These are phyloP conservation scores for Penicillium fimorum DNA, from an alignment of 495 filamentous ascomycete species.

Conservation along the genomic window DNA sequence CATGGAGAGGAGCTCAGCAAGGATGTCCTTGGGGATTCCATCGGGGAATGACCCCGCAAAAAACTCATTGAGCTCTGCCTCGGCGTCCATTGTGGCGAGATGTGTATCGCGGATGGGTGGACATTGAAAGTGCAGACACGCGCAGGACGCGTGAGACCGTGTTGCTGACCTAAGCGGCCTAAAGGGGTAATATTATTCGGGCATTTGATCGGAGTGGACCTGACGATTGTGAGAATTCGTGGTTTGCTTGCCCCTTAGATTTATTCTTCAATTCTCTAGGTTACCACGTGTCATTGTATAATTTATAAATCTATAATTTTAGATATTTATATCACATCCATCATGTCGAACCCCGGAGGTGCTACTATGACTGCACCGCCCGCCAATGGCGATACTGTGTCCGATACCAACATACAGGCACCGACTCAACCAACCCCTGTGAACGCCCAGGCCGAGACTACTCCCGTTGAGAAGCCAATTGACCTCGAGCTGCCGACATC, in stretches of 20 bases:
- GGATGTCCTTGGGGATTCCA: constrained; percentile 67
- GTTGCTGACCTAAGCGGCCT: constrained; percentile 25
- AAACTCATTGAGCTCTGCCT: constrained; percentile 63
- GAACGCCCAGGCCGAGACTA: constrained; percentile 7
- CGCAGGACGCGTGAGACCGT: constrained; percentile 22
- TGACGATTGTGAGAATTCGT: constrained; percentile 11
- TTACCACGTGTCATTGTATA: background rate
- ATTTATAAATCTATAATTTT: background rate
- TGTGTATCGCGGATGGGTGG: constrained; percentile 11
- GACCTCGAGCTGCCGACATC: constrained; percentile 45
- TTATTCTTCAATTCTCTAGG: background rate
- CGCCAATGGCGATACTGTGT: constrained; percentile 19
- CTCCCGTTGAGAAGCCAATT: constrained; percentile 20
- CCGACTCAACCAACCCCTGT: constrained; percentile 13
- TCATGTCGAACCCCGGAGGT: constrained; percentile 6
- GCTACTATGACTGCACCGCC: constrained; percentile 9
- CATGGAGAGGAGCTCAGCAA: constrained; percentile 77
- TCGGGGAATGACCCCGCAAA: constrained; percentile 57
- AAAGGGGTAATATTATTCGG: constrained; percentile 24
- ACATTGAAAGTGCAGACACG: constrained; percentile 8
- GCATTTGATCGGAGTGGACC: constrained; percentile 9
- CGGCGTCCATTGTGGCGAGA: constrained; percentile 25
- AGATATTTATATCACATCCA: background rate
- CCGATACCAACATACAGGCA: constrained; percentile 15
- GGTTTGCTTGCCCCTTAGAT: background rate